Evolutionary conservation across 768 basidiomycete species (phyloP), one percentile per base, ranked within the genome.

Genomic region (button mushroom (Agaricus bisporus)): DNA sequence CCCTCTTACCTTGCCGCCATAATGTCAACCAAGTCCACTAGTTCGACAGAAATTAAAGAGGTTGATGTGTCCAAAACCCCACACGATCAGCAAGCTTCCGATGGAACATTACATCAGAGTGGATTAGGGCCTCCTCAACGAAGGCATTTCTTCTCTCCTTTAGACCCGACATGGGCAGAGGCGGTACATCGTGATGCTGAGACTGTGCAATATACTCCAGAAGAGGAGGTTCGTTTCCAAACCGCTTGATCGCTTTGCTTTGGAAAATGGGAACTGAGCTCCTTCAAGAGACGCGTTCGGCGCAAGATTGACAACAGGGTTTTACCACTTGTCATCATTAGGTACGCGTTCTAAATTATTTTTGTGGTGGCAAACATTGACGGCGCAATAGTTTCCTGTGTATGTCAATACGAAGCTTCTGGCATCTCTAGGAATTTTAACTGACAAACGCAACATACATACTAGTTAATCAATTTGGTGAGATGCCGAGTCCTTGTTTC

Each of bases 391-490:
- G 35, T 15, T 51, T 43, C 26, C 5, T 29, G 28, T 56, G 65
- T 80, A 39, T 78, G 79, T 81, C 41, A 35, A 36, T 1, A 7
- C 22, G 2, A 6, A 12, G 20, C 29, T 28, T 7, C 29, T 17
- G 7, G 46, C 29, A 37, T n/a, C 1, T 48, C 32, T n/a, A 11
- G 45, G 48, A 32, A 18, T 25, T 26, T 28, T 17, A 29, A 60
- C 57, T 64, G 58, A 60, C 59, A 10, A 10, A 29, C 35, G 28
- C 26, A 36, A 48, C 36, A 25, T 37, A 4, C 17, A 17, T 25
- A n/a, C n/a, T n/a, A 75, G 76, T 75, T 65, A 76, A 77, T 61
- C 75, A 77, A 56, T 75, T 76, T 56, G 76, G 75, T 75, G 55
- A 55, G 70, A 48, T 8, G 47, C 11, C 26, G 22, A 46, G 5